Evolutionary conservation across 805 yeast genomes (phyloP).

Genomic region (Kockiozyma suomiensis): DNA sequence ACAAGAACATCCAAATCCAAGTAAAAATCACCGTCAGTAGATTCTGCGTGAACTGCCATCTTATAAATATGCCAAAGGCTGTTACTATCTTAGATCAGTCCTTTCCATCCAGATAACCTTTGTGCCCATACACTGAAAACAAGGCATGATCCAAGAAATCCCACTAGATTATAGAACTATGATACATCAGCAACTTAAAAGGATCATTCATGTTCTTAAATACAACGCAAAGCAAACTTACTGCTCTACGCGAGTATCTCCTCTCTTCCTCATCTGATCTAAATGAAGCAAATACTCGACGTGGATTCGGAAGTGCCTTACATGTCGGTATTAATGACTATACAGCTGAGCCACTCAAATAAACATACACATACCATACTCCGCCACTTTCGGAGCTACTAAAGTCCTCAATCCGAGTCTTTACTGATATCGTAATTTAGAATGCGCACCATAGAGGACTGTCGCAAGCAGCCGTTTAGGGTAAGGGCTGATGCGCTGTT

Average conservation of each 20-base stretch:
- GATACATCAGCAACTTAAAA: background rate
- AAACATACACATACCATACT: background rate
- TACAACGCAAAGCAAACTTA: slow-evolving; percentile 38
- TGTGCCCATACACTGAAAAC: slow-evolving; percentile 80
- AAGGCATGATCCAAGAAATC: slow-evolving; percentile 80
- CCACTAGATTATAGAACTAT: slow-evolving; percentile 68
- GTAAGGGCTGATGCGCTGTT: background rate
- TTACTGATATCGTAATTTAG: too few relatives aligned
- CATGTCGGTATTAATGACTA: background rate
- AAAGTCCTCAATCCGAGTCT: too few relatives aligned
- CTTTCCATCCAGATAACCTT: slow-evolving; percentile 38
- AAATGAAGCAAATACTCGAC: slow-evolving; percentile 79
- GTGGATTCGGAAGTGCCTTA: slow-evolving; percentile 68
- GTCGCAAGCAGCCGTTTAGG: background rate
- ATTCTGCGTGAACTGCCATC: too few relatives aligned
- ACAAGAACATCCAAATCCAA: too few relatives aligned
- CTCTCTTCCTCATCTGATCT: slow-evolving; percentile 86
- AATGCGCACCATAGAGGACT: too few relatives aligned
- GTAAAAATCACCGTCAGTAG: too few relatives aligned
- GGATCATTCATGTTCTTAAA: too few relatives aligned
- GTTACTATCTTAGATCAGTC: slow-evolving; percentile 12
- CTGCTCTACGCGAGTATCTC: slow-evolving; percentile 70
- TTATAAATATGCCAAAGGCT: background rate
- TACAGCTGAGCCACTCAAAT: background rate
- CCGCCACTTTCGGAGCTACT: too few relatives aligned